Conservation (phyloP, 2,329 filamentous ascomycete species). For the Fusarium caatingaense region DNA sequence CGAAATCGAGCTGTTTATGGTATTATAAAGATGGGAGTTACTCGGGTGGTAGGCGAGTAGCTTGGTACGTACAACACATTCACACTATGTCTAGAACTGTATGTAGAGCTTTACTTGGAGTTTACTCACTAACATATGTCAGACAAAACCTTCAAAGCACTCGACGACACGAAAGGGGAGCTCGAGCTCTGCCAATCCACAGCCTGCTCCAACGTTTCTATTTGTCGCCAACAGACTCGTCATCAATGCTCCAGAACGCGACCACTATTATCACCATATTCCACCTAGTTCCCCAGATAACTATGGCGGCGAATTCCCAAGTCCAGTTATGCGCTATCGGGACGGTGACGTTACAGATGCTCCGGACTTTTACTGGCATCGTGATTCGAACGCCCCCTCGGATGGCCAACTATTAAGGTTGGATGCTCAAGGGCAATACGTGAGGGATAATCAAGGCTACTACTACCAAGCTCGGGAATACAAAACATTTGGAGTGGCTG, state of each 20-base stretch:
- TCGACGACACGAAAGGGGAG: constrained; percentile 20
- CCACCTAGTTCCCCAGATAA: constrained; percentile 43
- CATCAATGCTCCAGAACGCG: constrained; percentile 24
- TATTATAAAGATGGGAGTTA: constrained; percentile 35
- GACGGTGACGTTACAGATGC: constrained; percentile 47
- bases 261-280: constrained; percentile 42
- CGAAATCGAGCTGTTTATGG: background rate
- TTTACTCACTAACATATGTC: constrained; percentile 2
- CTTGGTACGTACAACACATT: background rate
- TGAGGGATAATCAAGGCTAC: background rate
- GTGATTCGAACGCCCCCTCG: background rate
- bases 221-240: constrained; percentile 55
- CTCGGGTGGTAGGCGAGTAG: background rate
- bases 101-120: background rate
- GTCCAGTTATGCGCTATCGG: constrained; percentile 53
- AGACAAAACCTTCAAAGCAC: constrained; percentile 19
- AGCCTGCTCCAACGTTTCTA: constrained; percentile 48
- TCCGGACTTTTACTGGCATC: constrained; percentile 39
- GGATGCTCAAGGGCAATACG: background rate
- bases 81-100: constrained; percentile 28
- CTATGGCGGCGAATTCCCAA: constrained; percentile 47
- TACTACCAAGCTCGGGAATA: constrained; percentile 24
- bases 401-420: constrained; percentile 4
- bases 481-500: constrained; percentile 49
- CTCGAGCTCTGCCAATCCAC: constrained; percentile 9